A percentile compares a stretch with the other conserved stretches of the same genome.
Conservation (phyloP, 805 yeast species). For the Wickerhamomyces silvicola region DNA sequence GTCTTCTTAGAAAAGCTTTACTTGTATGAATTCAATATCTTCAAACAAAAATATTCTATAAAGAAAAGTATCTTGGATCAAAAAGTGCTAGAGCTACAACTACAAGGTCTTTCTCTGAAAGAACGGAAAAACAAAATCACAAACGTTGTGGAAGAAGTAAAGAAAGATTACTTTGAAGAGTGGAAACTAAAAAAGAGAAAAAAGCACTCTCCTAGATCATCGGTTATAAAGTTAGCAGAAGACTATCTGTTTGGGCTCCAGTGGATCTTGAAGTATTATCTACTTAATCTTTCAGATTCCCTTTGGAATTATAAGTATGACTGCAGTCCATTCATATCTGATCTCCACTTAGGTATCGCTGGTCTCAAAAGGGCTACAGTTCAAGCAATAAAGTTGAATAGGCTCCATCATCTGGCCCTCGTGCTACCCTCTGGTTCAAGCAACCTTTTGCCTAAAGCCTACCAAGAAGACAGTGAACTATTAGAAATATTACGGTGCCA, state of each 20-base stretch:
- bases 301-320: constrained; percentile 80
- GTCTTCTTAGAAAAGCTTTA: constrained; percentile 35
- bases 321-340: constrained; percentile 86
- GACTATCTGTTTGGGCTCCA: constrained; percentile 86
- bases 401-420: constrained; percentile 66
- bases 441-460: constrained; percentile 7
- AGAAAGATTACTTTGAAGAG: constrained; percentile 54
- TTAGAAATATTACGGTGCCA: too few relatives aligned
- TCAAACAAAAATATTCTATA: constrained; percentile 1
- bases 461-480: constrained; percentile 3
- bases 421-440: constrained; percentile 7
- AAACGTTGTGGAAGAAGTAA: constrained; percentile 43
- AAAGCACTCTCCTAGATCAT: constrained; percentile 37
- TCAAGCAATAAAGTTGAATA: constrained; percentile 54
- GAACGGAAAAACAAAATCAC: constrained; percentile 45
- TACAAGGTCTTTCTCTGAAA: constrained; percentile 29
- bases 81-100: neutral
- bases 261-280: constrained; percentile 89
- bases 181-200: constrained; percentile 68
- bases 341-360: constrained; percentile 65
- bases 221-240: constrained; percentile 48
- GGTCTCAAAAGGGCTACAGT: constrained; percentile 56
- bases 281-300: constrained; percentile 80
- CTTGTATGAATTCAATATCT: constrained; percentile 1
- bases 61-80: neutral